Conservation (phyloP, 352 stramenopile species). For the Pythium angustatum region DNA sequence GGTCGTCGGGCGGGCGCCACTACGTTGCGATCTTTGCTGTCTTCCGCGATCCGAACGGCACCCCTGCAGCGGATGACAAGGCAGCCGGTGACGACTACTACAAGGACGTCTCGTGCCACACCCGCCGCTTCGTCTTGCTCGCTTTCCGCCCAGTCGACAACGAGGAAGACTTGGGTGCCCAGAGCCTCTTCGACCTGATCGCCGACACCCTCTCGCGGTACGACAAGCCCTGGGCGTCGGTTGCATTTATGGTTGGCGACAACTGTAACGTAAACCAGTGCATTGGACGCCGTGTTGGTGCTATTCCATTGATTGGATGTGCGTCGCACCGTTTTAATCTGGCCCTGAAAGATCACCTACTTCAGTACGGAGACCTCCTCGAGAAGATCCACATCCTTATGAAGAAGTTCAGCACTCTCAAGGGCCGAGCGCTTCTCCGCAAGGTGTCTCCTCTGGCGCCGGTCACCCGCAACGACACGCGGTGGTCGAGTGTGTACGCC, state of each 20-base stretch:
- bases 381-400: constrained; percentile 12
- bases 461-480: constrained; percentile 21
- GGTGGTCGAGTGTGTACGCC: constrained; percentile 22
- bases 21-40: constrained; percentile 13
- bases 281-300: constrained; percentile 19
- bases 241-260: constrained; percentile 26
- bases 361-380: background rate
- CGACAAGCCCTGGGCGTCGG: constrained; percentile 18
- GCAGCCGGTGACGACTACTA: background rate
- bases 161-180: constrained; percentile 3
- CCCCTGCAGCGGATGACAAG: background rate
- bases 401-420: constrained; percentile 7
- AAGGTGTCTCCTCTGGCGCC: constrained; percentile 18
- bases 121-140: constrained; percentile 2
- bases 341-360: constrained; percentile 8
- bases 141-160: background rate
- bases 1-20: background rate
- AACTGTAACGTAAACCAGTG: constrained; percentile 33
- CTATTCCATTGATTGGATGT: constrained; percentile 22
- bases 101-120: background rate
- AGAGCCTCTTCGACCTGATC: constrained; percentile 14
- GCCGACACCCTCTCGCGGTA: constrained; percentile 6
- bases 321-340: constrained; percentile 30
- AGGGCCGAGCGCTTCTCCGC: constrained; percentile 9
- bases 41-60: background rate